Evolutionary conservation across 352 stramenopile genomes (phyloP), one percentile per base, ranked within the genome.

Genomic region (Phytophthora sp.): DNA sequence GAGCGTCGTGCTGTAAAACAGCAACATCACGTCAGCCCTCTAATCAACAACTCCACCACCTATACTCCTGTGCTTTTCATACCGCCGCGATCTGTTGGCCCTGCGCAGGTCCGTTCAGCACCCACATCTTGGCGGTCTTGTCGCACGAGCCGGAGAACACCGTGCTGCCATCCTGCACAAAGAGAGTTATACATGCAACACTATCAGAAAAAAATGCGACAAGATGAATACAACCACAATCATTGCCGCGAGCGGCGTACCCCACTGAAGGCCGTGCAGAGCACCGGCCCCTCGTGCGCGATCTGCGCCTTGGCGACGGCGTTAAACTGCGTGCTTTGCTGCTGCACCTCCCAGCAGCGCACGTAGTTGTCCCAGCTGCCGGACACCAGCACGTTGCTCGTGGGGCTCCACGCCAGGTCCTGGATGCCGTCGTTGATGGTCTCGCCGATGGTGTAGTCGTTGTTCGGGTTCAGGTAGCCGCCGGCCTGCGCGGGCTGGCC

Each of bases 71-170:
- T 26, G 21, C 4, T 50, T 7, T 23, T 58, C 73, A 38, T 83
- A 92, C 72, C 84, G 87, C 75, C 43, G 81, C 83, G 54, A 93
- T 92, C 57, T 93, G 84, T 64, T 91, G 81, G 18, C 87, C 87
- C 37, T 92, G 82, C 13, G 72, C 50, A 0, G 83, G 87, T 7
- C 85, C 84, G 23, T 86, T 89, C 17, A 98, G 78, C 51, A 84
- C 63, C 95, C 95, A 99, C 94, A 98, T 98, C 54, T 97, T 96
- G 23, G 96, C 94, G 11, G 92, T 97, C 71, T 98, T 98, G 72
- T 98, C 95, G 43, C 82, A 92, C 26, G 92, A 97, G 24, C 87
- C 90, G 1, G 91, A 97, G 63, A 99, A 99, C 32, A 98, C 91
- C 1, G 85, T 88, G 46, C 64, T 92, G n/a, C 95, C 94, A 76